phyloP scores from a whole-genome alignment of 2,329 filamentous ascomycete species.

The Claviceps lovelessii region DNA sequence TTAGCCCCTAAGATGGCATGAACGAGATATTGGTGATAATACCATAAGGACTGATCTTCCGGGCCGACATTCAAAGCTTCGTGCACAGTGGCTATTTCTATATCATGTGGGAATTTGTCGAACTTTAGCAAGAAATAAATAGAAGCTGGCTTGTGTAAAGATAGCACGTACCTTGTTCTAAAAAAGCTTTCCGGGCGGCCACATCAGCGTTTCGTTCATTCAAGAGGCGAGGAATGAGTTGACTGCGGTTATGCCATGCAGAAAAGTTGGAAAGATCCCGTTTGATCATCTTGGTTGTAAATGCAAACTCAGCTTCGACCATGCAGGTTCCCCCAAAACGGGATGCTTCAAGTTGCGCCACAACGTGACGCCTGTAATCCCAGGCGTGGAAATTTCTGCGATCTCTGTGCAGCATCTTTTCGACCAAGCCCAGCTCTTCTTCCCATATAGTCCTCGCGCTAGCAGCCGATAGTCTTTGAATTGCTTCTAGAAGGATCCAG shows the following conservation, averaged over 20 bases:
- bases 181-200: slow-evolving; percentile 47
- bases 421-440: slow-evolving; percentile 66
- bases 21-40: slow-evolving; percentile 85
- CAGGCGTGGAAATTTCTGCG: slow-evolving; percentile 92
- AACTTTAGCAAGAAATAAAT: not conserved
- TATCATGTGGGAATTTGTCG: not conserved
- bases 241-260: slow-evolving; percentile 85
- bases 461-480: slow-evolving; percentile 41
- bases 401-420: slow-evolving; percentile 79
- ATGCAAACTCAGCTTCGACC: slow-evolving; percentile 69
- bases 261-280: slow-evolving; percentile 89
- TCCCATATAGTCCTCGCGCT: slow-evolving; percentile 59
- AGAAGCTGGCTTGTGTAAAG: slow-evolving; percentile 17
- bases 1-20: slow-evolving; percentile 43
- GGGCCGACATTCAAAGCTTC: slow-evolving; percentile 76
- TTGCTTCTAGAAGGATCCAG: slow-evolving; percentile 68
- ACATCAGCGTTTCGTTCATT: slow-evolving; percentile 53
- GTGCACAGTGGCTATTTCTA: slow-evolving; percentile 62
- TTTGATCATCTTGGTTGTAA: slow-evolving; percentile 79
- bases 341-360: slow-evolving; percentile 55
- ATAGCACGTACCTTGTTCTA: slow-evolving; percentile 45
- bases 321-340: slow-evolving; percentile 43
- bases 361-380: slow-evolving; percentile 73
- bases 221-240: slow-evolving; percentile 64
- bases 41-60: slow-evolving; percentile 92